Conservation (phyloP, 73 alveolate species). For the Paramecium tetraurelia region DNA sequence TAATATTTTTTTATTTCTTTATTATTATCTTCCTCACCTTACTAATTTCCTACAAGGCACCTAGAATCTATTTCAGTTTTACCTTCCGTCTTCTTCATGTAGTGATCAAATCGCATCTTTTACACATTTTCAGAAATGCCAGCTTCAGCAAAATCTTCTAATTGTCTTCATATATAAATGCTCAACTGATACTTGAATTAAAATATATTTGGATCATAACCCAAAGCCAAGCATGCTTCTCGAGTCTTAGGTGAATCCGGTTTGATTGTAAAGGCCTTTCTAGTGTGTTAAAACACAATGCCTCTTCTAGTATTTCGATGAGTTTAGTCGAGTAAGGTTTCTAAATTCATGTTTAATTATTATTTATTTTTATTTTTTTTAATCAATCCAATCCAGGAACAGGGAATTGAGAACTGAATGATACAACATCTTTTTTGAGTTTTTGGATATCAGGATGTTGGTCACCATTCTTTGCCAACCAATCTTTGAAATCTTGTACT, state of each 20-base stretch:
- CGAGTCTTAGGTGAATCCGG: slow-evolving; percentile 31
- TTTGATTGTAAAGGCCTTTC: not conserved
- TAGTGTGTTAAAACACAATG: not conserved
- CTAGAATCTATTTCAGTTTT: slow-evolving; percentile 29
- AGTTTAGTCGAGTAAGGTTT: not conserved
- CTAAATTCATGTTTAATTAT: not conserved
- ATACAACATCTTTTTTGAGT: not conserved
- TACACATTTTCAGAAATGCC: slow-evolving; percentile 17
- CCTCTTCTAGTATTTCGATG: not conserved
- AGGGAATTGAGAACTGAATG: slow-evolving; percentile 21
- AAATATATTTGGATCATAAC: slow-evolving; percentile 11
- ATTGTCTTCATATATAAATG: not conserved
- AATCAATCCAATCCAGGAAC: slow-evolving; percentile 49
- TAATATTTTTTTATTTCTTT: not conserved
- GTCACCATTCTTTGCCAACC: slow-evolving; percentile 9
- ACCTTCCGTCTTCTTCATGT: slow-evolving; percentile 19
- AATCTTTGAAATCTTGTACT: slow-evolving; percentile 19
- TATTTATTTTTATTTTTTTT: not conserved
- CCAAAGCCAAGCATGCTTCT: slow-evolving; percentile 37
- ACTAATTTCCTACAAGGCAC: not conserved
- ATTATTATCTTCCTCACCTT: not conserved
- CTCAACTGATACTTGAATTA: not conserved
- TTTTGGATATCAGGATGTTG: not conserved
- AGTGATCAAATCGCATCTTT: slow-evolving; percentile 19
- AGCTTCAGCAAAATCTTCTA: slow-evolving; percentile 21